Evolutionary conservation across 768 basidiomycete genomes (phyloP).

Genomic region (Mycena amicta): DNA sequence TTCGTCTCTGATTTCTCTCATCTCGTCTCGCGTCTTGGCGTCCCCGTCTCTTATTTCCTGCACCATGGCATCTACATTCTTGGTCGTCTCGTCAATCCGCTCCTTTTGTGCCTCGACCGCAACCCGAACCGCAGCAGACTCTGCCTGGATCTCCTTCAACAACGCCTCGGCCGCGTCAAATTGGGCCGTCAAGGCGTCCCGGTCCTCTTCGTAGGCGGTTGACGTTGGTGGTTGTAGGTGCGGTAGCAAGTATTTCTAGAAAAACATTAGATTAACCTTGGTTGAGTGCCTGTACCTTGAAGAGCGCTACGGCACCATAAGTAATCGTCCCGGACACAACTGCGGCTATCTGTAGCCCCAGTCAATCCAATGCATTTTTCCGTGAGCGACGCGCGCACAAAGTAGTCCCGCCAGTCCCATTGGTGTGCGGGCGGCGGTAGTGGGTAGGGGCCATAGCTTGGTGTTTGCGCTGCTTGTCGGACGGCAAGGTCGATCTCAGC

Average conservation of each 20-base stretch:
- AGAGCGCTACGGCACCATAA: constrained; percentile 79
- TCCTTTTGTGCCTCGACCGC: constrained; percentile 79
- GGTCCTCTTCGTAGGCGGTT: constrained; percentile 88
- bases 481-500: constrained; percentile 87
- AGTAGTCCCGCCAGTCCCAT: constrained; percentile 98
- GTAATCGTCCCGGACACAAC: constrained; percentile 85
- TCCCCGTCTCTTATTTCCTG: constrained; percentile 80
- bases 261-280: constrained; percentile 7
- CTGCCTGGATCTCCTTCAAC: constrained; percentile 76
- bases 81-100: constrained; percentile 69
- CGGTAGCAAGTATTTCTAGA: constrained; percentile 86
- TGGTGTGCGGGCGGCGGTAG: constrained; percentile 48
- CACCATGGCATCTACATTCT: constrained; percentile 73
- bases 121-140: constrained; percentile 69
- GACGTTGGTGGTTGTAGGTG: constrained; percentile 87
- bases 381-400: constrained; percentile 57
- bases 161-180: constrained; percentile 88
- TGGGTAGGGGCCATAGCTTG: constrained; percentile 42
- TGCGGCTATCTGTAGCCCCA: constrained; percentile 83
- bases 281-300: constrained; percentile 54
- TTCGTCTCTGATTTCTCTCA: constrained; percentile 91
- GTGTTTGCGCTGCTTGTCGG: constrained; percentile 52
- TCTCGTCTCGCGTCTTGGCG: constrained; percentile 77
- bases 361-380: no score
- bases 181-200: constrained; percentile 80